Conservation (phyloP, 192 early-diverging fungal genomes). For the Rhizophlyctis rosea region DNA sequence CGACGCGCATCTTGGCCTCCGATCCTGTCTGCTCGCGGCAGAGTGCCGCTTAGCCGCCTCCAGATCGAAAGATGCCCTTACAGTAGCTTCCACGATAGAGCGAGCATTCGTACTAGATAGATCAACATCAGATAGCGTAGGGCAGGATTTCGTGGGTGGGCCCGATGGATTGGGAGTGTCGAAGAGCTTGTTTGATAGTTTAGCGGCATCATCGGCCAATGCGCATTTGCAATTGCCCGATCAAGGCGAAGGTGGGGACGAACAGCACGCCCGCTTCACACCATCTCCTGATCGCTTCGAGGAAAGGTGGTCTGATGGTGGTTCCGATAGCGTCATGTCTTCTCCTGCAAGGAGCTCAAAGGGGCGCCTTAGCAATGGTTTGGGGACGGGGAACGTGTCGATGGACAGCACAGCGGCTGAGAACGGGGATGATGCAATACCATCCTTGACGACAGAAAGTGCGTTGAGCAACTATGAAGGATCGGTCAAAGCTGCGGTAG, state of each 20-base stretch:
- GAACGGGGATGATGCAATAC: too few species aligned
- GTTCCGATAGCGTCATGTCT: background rate
- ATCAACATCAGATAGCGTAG: background rate
- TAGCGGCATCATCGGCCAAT: background rate
- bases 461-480: too few species aligned
- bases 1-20: background rate
- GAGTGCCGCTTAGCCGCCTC: background rate
- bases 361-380: too few species aligned
- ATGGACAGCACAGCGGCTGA: too few species aligned
- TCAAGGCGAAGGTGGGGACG: background rate
- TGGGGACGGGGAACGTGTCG: too few species aligned
- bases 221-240: background rate
- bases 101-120: background rate
- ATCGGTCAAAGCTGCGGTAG: background rate
- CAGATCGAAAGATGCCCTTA: background rate
- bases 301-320: background rate
- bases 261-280: background rate
- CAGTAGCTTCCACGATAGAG: background rate
- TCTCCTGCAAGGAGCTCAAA: background rate
- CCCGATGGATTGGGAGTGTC: background rate
- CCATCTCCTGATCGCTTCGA: background rate
- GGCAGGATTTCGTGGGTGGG: background rate
- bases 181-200: background rate
- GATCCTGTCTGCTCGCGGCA: background rate
- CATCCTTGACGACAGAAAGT: too few species aligned